Base-by-base conservation (phyloP, 805 yeast genomes). In the Nakazawaea ernobii region DNA sequence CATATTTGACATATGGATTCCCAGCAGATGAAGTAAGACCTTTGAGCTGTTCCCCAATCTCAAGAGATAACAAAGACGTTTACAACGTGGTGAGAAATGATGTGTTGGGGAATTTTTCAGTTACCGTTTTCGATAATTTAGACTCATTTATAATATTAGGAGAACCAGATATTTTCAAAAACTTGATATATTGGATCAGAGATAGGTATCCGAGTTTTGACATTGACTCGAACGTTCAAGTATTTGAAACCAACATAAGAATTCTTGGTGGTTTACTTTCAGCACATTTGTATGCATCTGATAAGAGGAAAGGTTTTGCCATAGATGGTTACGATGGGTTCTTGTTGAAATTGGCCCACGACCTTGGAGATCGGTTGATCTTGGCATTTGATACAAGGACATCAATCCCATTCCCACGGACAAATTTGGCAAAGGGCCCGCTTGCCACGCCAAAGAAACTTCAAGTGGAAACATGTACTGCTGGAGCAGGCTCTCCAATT, bases 21-120 rank as follows among this genome's bases (percentile, higher is more conserved):
- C 97, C 97, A 0, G 77, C 68, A 24, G 98, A 91, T 62, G 95
- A 90, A 58, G 78, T 91, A 8, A 65, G 73, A 32, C 97, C 98
- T 0, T 56, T 86, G 10, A 61, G 83, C 0, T 91, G 98, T 60
- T 62, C 59, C 17, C 84, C 89, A 0, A 76, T 79, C 43, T 84
- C 82, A 3, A 79, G 89, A 10, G 89, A 87, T 57, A 71, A 67
- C 49, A 64, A 63, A 0, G 71, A 84, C 54, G 58, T 72, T 1
- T 57, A 63, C 6, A 82, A 89, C 56, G 69, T 77, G 2, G 77
- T 76, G 20, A 68, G 84, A 39, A 89, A 88, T 59, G 98, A 91
- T 59, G 94, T 85, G 0, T 62, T 89, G 67, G 97, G 97, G 0
- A 89, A 89, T 56, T 82, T 80, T 48, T 79, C 95, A 0, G 74